Evolutionary conservation across 768 basidiomycete genomes (phyloP), one percentile per base, ranked within the genome.

Genomic region (Mycena haematopus): DNA sequence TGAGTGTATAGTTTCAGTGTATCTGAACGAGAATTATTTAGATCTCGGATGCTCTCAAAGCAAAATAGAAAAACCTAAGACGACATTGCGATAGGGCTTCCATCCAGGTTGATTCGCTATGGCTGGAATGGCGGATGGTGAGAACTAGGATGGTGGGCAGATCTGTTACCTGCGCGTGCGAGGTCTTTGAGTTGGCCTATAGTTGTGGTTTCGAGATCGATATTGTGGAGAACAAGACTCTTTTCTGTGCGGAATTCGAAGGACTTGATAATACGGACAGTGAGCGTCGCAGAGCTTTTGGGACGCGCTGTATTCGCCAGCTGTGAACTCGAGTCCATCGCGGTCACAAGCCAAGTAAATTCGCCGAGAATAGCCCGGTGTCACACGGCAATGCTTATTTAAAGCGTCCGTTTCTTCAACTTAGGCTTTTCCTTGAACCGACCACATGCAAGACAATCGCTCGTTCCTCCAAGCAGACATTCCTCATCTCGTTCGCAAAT

Each of bases 1-100:
- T 88, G 89, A 5, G 93, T 92, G 73, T 99, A 99, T 19, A 98
- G 77, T 73, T 99, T 99, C 60, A 99, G 69, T 13, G 96, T 96
- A 75, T 99, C 96, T 97, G 66, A 42, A 57, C 54, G 67, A 47
- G 9, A 58, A 29, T 55, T 4, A 22, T 10, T 25, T 22, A 22
- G 22, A 46, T 22, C 45, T 29, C 24, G 17, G 14, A 40, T 40
- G 33, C 19, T 33, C 29, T 33, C 52, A 10, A 8, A 25, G 14
- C 47, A 25, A 27, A 57, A 22, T 19, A 15, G 21, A 50, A 44
- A 46, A 31, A 92, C 96, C 92, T 70, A 96, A 77, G 19, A 76
- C 72, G 44, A 86, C 81, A 63, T 84, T 90, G 27, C 87, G 84
- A 78, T 94, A 99, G 2, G 95, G 90, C 73, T 95, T 96, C 92